Conservation (phyloP, 2,329 filamentous ascomycete genomes). For the Zalaria sp. region DNA sequence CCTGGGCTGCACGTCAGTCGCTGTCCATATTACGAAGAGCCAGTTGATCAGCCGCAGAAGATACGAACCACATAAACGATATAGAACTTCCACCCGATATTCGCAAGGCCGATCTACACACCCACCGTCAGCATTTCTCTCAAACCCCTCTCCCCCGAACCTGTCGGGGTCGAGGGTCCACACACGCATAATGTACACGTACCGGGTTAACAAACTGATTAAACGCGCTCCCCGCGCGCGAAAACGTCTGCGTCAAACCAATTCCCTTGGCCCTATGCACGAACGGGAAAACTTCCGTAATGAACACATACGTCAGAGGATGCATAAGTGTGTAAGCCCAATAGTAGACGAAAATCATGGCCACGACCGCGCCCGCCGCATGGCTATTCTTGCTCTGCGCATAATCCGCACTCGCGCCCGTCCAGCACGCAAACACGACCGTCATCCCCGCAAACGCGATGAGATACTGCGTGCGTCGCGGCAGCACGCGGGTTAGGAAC, state of each 20-base stretch:
- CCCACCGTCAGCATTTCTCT: too few relatives aligned
- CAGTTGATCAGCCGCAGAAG: slow-evolving; percentile 8
- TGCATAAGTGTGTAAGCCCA: slow-evolving; percentile 5
- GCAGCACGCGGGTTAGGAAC: slow-evolving; percentile 2
- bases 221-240: slow-evolving; percentile 2
- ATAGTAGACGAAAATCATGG: slow-evolving; percentile 5
- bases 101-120: slow-evolving; percentile 19
- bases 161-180: too few relatives aligned
- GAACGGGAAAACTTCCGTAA: slow-evolving; percentile 5
- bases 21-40: not conserved
- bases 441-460: not conserved
- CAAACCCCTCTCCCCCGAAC: too few relatives aligned
- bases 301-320: slow-evolving; percentile 5
- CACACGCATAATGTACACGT: too few relatives aligned
- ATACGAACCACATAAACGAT: slow-evolving; percentile 33
- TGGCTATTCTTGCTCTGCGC: slow-evolving; percentile 1
- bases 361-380: slow-evolving; percentile 4
- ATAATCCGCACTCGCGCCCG: slow-evolving; percentile 2
- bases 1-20: slow-evolving; percentile 12
- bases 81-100: slow-evolving; percentile 34
- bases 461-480: not conserved
- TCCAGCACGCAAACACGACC: not conserved
- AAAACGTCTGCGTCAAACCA: slow-evolving; percentile 2
- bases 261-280: slow-evolving; percentile 3
- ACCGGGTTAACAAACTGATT: slow-evolving; percentile 2